Base-by-base conservation (phyloP, 805 yeast genomes). In the Priceomyces medius region DNA sequence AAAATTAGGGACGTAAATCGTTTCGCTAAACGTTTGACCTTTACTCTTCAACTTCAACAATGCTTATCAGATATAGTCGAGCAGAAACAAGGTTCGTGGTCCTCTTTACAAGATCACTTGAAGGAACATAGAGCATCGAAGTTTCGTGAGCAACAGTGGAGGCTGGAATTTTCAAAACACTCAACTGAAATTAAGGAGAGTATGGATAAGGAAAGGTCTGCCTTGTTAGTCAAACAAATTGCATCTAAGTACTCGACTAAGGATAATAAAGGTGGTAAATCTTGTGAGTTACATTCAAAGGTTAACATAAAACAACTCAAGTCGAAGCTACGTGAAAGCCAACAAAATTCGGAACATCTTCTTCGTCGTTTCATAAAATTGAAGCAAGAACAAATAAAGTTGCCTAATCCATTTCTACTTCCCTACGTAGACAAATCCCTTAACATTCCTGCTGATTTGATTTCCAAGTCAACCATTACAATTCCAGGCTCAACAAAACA, bases 321-420 rank as follows among this genome's bases (percentile, higher is more conserved):
- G 14, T 20, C 10, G 28, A 32, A 43, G 17, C 21, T 43, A 17
- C 5, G n/a, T 2, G 18, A 20, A 7, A 39, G 43, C n/a, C 13
- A 24, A 5, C 26, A 17, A 6, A 37, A 40, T 21, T 19, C 43
- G 43, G 54, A 12, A 19, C 38, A 37, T n/a, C n/a, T 63, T 3
- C 44, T 64, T 17, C 51, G 64, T 12, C 51, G 60, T 16, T 61
- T 57, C 47, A 42, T 70, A 20, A 63, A 61, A 42, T 38, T 42
- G 13, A 51, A 56, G 19, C 74, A 68, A 41, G 36, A 44, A 27
- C 17, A 36, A 1, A 53, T 54, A 5, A 46, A 49, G 36, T 33
- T 68, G 2, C 71, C 71, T 2, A 56, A 57, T 16, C 73, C 74
- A 1, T 54, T 45, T 27, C 47, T 56, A 14, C 47, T 68, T 12